Base-by-base conservation (phyloP, 192 early-diverging fungal genomes). In the Coemansia sp. region DNA sequence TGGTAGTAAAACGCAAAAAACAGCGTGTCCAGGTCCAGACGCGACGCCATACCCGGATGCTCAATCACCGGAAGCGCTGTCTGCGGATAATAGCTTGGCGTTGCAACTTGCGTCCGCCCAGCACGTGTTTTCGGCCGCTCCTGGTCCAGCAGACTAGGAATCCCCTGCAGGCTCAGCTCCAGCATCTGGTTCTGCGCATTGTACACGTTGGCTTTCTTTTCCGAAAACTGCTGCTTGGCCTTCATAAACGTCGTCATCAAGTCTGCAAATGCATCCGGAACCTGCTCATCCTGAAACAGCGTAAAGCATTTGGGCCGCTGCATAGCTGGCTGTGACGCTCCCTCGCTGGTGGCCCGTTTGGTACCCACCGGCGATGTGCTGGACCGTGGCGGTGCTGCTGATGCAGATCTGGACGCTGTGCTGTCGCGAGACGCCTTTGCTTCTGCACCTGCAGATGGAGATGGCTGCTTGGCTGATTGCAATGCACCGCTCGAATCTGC, bases 1-100 rank as follows among this genome's bases (percentile, higher is more conserved):
- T 91, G 93, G 76, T 94, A 94, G 79, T 98, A 98, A 68, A 98
- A 98, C 55, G 96, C 93, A 68, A 92, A 98, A 74, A 97, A 98
- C 53, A 98, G 79, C 30, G 94, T 91, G 70, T 98, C 94, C 42
- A 93, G 82, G 36, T 96, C 92, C 66, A 97, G 88, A 61, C 88
- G 90, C 63, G 95, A 88, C 73, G 90, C 94, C 55, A 94, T 80
- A 3, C 82, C 82, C 4, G 93, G 83, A 52, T 87, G 86, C 40
- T 93, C 93, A 53, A 95, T 90, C 23, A 93, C 79, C 3, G 86
- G 80, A 37, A 87, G 63, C 21, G 85, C 82, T 11, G 89, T 90
- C 57, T 96, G 91, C 60, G 94, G 96, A 63, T 96, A 98, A 66
- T 97, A 97, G 35, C 66, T 73, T n/a, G 96, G 92, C 13, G 91